Evolutionary conservation across 2,329 filamentous ascomycete genomes (phyloP), one percentile per base, ranked within the genome.

Genomic region (Helicocarpus griseus): DNA sequence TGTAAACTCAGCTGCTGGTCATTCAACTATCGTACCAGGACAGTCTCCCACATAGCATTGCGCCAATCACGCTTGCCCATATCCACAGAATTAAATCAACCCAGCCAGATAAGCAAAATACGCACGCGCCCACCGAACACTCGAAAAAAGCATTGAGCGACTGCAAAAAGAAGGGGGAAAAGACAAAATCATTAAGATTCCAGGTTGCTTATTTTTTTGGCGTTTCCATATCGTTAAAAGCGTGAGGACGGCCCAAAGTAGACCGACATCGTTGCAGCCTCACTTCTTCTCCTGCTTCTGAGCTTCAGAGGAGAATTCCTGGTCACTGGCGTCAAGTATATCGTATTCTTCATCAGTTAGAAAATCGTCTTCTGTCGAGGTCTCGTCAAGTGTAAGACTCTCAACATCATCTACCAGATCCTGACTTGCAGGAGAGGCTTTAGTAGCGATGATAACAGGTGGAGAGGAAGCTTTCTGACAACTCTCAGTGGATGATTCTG

Each of bases 291-390:
- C 26, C 8, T n/a, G 19, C 29, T 57, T 60, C 26, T 59, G 57
- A 43, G 57, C 55, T 49, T 80, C 80, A 55, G 77, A 77, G 48
- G 81, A 67, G 58, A 79, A 85, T 66, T 97, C 91, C 68, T 95
- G 87, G 59, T 97, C 91, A 53, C 88, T 95, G 40, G 89, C 91
- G 72, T 96, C 89, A 43, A 97, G 81, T 58, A 97, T 90, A 63
- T 98, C 93, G 68, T 97, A 98, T 72, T 98, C 93, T 68, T 97
- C 93, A 57, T 98, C 93, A 0, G 93, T 97, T 76, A 95, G 73
- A 76, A 95, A 96, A 11, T 54, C 54, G 54, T 86, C 82, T n/a
- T 77, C 74, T 21, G 66, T 71, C 5, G 67, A 65, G 11, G 69
- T 66, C 50, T 73, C 73, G 38, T 73, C 73, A 39, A 77, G 62